Percentiles rank a stretch among this genome's conserved stretches.
Conservation (phyloP, 768 basidiomycete genomes). For the Suillus lakei region DNA sequence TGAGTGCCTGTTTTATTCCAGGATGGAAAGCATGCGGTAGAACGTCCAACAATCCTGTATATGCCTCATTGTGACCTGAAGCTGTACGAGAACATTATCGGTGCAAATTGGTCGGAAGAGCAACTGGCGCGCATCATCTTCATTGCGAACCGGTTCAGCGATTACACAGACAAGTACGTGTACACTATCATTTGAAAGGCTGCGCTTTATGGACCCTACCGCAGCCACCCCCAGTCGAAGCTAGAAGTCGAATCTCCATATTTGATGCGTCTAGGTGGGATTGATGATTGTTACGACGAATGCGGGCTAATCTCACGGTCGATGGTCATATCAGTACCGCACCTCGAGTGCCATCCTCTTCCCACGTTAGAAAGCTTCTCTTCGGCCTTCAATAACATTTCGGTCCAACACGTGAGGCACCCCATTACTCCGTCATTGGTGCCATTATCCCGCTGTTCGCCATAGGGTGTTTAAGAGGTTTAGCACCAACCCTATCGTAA, state of each 20-base stretch:
- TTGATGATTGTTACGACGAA: neutral
- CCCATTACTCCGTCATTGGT: conserved; percentile 24
- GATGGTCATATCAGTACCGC: conserved; percentile 46
- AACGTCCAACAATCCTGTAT: conserved; percentile 63
- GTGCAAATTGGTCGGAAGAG: conserved; percentile 59
- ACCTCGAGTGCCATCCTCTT: conserved; percentile 53
- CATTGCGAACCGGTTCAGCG: conserved; percentile 66
- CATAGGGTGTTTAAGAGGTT: neutral
- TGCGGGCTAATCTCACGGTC: conserved; percentile 17
- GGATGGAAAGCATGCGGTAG: conserved; percentile 37
- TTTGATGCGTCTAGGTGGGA: conserved; percentile 58
- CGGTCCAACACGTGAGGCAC: conserved; percentile 54
- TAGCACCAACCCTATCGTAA: neutral
- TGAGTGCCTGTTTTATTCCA: conserved; percentile 24
- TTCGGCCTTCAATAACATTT: conserved; percentile 70
- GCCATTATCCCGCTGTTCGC: neutral
- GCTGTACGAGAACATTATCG: conserved; percentile 69
- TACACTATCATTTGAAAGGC: conserved; percentile 14
- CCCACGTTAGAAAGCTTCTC: conserved; percentile 55
- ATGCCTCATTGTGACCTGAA: conserved; percentile 83
- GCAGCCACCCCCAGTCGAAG: conserved; percentile 58
- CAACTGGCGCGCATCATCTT: conserved; percentile 55
- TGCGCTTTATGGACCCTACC: conserved; percentile 16
- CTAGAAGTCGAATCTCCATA: conserved; percentile 56
- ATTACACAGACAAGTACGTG: conserved; percentile 70